Evolutionary conservation across 2,329 filamentous ascomycete genomes (phyloP).

Genomic region (Pseudogymnoascus destructans): DNA sequence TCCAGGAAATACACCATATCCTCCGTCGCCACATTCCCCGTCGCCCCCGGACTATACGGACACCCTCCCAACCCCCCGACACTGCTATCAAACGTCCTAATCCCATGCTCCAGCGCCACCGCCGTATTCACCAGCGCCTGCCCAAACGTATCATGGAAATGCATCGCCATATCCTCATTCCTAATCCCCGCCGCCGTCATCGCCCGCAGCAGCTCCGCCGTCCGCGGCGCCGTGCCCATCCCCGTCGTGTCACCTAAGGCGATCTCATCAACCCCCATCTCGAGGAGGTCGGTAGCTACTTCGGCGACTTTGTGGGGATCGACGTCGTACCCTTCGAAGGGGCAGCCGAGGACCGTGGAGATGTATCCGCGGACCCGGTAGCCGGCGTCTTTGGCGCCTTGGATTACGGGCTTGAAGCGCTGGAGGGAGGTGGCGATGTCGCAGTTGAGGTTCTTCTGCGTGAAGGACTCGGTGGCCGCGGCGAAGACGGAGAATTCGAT

Average conservation of each 20-base stretch:
- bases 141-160: constrained; percentile 84
- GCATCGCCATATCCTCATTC: constrained; percentile 60
- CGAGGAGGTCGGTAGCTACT: constrained; percentile 56
- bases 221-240: constrained; percentile 69
- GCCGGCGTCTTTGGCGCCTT: constrained; percentile 48
- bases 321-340: constrained; percentile 56
- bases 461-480: constrained; percentile 69
- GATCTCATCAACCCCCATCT: constrained; percentile 85
- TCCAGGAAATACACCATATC: constrained; percentile 70
- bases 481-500: constrained; percentile 72
- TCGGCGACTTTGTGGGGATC: constrained; percentile 50
- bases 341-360: constrained; percentile 68
- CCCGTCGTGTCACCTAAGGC: constrained; percentile 83
- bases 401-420: constrained; percentile 57
- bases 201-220: constrained; percentile 49
- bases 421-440: constrained; percentile 60
- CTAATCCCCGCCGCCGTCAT: constrained; percentile 54
- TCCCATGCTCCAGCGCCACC: constrained; percentile 62
- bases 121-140: constrained; percentile 74
- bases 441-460: constrained; percentile 72
- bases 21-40: constrained; percentile 76
- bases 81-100: constrained; percentile 66
- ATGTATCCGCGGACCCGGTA: constrained; percentile 67
- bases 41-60: constrained; percentile 73
- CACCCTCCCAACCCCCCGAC: constrained; percentile 74